Base-by-base conservation (phyloP, 2,329 filamentous ascomycete species). In the Ophiostoma ips region DNA sequence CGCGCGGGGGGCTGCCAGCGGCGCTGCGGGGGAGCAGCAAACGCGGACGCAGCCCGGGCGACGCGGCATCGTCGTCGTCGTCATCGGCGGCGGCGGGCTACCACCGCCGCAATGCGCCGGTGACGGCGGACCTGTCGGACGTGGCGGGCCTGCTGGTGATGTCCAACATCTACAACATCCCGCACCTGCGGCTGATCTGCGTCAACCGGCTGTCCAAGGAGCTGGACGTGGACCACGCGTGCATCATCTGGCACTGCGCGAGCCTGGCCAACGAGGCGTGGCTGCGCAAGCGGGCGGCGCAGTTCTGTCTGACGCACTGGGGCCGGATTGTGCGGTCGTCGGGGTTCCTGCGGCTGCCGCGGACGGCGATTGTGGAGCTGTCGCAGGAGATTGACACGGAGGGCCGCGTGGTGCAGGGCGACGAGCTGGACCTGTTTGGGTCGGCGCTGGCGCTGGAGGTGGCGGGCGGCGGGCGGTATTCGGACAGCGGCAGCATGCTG, bases 141-240 rank as follows among this genome's bases (percentile, higher is more conserved):
- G 88, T 96, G 13, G 90, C 92, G 0, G 90, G 92, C 9, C 79
- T 98, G 65, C 75, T 98, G 3, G 90, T 98, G 56, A 94, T 98
- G 86, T 88, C 88, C 40, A 95, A 96, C 64, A 86, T 96, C 44
- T 98, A 98, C 68, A 90, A 95, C 62, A 94, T 98, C 69, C 89
- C 89, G 1, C 87, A 92, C 57, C 78, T 98, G 21, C 84, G 90
- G 18, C 76, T 95, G 8, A 74, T 96, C 1, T 95, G 90, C 63
- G 85, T 96, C 50, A 90, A 95, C 62, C 79, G 92, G 9, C 75
- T 98, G 3, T 83, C 85, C 50, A 84, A 87, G 54, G 92, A 98
- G 62, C 76, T 98, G 3, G 90, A 96, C 62, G 84, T 96, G 36
- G 87, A 94, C 53, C 88, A 95, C 61, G 90, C 90, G 3, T 95